phyloP scores from a whole-genome alignment of 1,284 basidiomycete genomes.

The Microbotryum lychnidis-dioicae region DNA sequence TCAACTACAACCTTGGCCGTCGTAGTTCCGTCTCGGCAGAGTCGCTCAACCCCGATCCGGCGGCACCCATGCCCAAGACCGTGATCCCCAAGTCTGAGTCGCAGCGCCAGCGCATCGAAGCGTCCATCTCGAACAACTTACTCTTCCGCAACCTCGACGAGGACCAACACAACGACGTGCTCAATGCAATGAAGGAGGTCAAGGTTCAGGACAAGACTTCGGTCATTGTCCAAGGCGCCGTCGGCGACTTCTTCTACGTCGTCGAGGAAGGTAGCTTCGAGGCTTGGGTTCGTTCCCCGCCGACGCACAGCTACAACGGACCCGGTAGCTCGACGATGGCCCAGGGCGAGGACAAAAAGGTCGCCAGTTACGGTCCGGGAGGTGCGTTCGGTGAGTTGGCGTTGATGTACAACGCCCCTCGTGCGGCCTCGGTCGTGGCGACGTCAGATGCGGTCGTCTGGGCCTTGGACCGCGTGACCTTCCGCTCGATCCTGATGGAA shows the following conservation, averaged over 20 bases:
- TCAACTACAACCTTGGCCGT: slow-evolving; percentile 52
- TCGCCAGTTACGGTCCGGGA: slow-evolving; percentile 75
- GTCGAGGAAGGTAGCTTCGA: slow-evolving; percentile 84
- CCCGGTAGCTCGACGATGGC: slow-evolving; percentile 22
- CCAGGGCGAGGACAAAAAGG: slow-evolving; percentile 56
- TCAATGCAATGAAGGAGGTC: slow-evolving; percentile 92
- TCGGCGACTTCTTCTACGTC: slow-evolving; percentile 96
- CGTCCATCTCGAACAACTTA: slow-evolving; percentile 80
- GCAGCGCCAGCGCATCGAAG: slow-evolving; percentile 78
- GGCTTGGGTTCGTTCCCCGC: slow-evolving; percentile 58
- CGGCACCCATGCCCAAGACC: slow-evolving; percentile 45
- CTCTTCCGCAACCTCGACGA: slow-evolving; percentile 94
- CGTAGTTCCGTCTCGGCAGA: slow-evolving; percentile 96
- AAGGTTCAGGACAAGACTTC: slow-evolving; percentile 63
- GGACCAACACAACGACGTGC: slow-evolving; percentile 85
- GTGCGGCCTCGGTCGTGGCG: slow-evolving; percentile 86
- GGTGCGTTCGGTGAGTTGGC: slow-evolving; percentile 93
- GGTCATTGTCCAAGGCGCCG: slow-evolving; percentile 92
- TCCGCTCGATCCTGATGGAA: slow-evolving; percentile 86
- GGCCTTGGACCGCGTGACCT: slow-evolving; percentile 93
- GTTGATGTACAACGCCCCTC: slow-evolving; percentile 93
- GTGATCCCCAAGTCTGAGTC: slow-evolving; percentile 73
- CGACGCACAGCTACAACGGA: slow-evolving; percentile 30
- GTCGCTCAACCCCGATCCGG: slow-evolving; percentile 65
- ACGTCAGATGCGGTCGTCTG: slow-evolving; percentile 75